These are phyloP conservation scores for Candida tetrigidarum DNA, from an alignment of 1,139 yeast species.

Conservation along the genomic window DNA sequence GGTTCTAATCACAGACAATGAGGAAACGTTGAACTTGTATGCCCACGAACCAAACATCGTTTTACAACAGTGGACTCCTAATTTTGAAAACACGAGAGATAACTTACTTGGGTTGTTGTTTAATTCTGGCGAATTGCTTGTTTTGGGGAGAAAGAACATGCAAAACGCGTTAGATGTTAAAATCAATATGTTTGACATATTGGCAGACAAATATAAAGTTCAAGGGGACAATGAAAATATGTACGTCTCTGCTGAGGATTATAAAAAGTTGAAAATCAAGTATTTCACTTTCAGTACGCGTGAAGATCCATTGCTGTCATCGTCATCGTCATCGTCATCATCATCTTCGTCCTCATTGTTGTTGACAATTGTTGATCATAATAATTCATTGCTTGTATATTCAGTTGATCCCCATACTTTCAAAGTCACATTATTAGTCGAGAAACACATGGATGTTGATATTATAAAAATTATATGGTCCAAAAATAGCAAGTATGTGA, in stretches of 20 bases:
- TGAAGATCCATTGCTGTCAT: conserved; percentile 9
- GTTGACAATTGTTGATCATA: conserved; percentile 17
- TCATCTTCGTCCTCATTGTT: too few relatives aligned
- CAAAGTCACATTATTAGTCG: conserved; percentile 5
- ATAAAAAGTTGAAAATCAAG: conserved; percentile 28
- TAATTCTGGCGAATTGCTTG: conserved; percentile 44
- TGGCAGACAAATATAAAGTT: conserved; percentile 26
- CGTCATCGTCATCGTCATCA: too few relatives aligned
- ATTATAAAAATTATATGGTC: conserved; percentile 19
- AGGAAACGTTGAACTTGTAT: conserved; percentile 34
- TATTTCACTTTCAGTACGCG: conserved; percentile 31
- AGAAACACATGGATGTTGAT: conserved; percentile 5
- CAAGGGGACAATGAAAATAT: conserved; percentile 19
- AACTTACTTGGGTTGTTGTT: conserved; percentile 38
- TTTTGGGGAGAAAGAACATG: conserved; percentile 30
- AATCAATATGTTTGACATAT: conserved; percentile 31
- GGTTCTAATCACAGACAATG: conserved; percentile 30
- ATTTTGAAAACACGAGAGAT: conserved; percentile 28
- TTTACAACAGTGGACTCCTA: conserved; percentile 41
- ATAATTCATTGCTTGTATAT: conserved; percentile 25
- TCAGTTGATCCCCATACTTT: conserved; percentile 20
- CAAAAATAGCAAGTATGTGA: conserved; percentile 7
- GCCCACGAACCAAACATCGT: conserved; percentile 39
- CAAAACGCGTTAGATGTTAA: conserved; percentile 21
- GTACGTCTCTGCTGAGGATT: conserved; percentile 24